These are phyloP conservation scores for Aegilops longissima DNA, from an alignment of 176 grass and related monocot species.

Conservation along the genomic window DNA sequence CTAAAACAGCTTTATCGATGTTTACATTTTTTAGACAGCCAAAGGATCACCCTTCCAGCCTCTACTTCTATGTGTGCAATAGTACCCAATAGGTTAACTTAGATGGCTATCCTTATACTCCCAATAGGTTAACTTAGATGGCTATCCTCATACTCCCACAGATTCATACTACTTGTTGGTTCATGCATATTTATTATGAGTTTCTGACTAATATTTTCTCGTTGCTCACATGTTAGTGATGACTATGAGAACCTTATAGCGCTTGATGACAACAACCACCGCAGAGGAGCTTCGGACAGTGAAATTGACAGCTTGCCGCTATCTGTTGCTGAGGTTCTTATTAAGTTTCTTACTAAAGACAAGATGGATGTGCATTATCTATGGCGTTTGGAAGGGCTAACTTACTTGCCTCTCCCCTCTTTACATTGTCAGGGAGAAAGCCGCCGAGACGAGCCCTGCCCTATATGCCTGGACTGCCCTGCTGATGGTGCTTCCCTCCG, in stretches of 20 bases:
- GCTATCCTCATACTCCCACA: too few relatives aligned
- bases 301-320: conserved; percentile 80
- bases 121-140: too few relatives aligned
- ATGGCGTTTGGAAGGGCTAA: conserved; percentile 20
- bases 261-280: conserved; percentile 44
- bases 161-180: not conserved
- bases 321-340: conserved; percentile 58
- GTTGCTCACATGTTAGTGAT: conserved; percentile 50
- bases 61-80: not conserved
- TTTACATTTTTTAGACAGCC: not conserved
- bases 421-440: conserved; percentile 40
- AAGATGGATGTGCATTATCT: not conserved
- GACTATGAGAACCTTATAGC: conserved; percentile 57
- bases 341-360: not conserved
- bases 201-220: conserved; percentile 13
- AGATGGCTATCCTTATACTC: not conserved
- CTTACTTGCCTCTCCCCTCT: not conserved
- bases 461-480: conserved; percentile 71
- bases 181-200: not conserved
- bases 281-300: conserved; percentile 50
- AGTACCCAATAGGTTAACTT: not conserved
- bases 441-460: conserved; percentile 47
- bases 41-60: too few relatives aligned
- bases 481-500: conserved; percentile 55
- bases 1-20: not conserved